Evolutionary conservation across 352 stramenopile genomes (phyloP), one percentile per base, ranked within the genome.

Genomic region (Globisporangium lucens): DNA sequence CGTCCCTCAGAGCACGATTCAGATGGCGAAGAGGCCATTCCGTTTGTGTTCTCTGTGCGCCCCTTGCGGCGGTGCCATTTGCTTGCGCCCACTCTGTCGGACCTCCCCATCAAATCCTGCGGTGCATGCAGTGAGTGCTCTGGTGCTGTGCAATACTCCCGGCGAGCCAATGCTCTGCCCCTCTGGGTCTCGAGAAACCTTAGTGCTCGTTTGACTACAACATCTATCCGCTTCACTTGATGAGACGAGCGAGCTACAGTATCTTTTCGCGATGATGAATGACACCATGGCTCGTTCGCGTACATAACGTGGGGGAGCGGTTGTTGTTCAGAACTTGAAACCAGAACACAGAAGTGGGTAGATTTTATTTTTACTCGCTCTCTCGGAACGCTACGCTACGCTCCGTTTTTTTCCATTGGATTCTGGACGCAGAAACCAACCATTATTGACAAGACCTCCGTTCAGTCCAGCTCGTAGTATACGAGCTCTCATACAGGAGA

Each of bases 331-430:
- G 35, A 53, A 22, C 49, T 66, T 66, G 47, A 49, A 66, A 66
- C 61, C 47, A 66, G 49, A 66, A 66, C 61, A 66, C 61, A 66
- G 49, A 60, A 24, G 30, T 60, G 49, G 51, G 22, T 61, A n/a
- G 22, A 56, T 30, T 30, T 12, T 20, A 38, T 38, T 38, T 8
- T 38, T 8, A 38, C 33, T 38, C 33, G 33, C 33, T 10, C 13
- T 13, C 35, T 33, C 30, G 30, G 38, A 46, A 6, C 38, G 38
- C 38, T 46, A 6, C 38, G 13, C 38, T 46, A 2, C 38, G 13
- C 38, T 46, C 12, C 38, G 7, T 46, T 46, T 46, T 46, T 46
- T 17, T 5, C 2, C 10, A 17, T 46, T 46, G 12, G 38, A 46
- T 46, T 46, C 12, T 46, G 12, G 38, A 46, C 38, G 10, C 38